These are phyloP conservation scores for Plasmodium sp. DNA, from an alignment of 169 alveolate species.

Conservation along the genomic window DNA sequence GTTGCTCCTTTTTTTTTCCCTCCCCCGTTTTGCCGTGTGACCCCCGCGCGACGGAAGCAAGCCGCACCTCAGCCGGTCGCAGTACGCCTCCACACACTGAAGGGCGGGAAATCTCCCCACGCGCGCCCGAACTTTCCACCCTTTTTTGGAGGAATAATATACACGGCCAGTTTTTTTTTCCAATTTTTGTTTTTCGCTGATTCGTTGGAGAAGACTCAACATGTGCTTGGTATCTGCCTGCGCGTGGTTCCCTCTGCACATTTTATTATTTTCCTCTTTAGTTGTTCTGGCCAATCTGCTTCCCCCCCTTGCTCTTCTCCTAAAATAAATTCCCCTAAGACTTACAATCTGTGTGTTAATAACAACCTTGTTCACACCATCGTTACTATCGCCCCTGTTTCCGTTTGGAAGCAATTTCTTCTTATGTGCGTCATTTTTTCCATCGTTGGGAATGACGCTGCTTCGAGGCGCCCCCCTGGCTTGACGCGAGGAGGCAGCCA, in stretches of 20 bases:
- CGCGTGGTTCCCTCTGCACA: neutral
- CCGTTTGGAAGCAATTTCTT: neutral
- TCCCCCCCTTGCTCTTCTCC: neutral
- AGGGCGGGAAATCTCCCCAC: neutral
- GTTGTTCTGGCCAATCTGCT: neutral
- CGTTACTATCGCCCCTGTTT: neutral
- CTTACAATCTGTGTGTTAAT: conserved; percentile 61
- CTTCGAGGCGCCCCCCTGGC: neutral
- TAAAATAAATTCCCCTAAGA: conserved; percentile 8
- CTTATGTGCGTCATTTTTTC: neutral
- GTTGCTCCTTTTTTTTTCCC: neutral
- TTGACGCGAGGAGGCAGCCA: neutral
- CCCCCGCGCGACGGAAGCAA: neutral
- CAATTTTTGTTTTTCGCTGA: neutral
- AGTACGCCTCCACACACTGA: neutral
- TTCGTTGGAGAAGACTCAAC: neutral
- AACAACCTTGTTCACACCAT: conserved; percentile 32
- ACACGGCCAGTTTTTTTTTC: neutral
- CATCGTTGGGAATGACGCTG: neutral
- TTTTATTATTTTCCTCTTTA: neutral
- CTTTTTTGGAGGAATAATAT: conserved; percentile 15
- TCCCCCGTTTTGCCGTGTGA: neutral
- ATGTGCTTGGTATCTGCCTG: neutral
- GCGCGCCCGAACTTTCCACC: neutral
- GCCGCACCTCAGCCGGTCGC: neutral